Conservation (phyloP, 2,329 filamentous ascomycete genomes). For the Aureobasidium leucospermi region DNA sequence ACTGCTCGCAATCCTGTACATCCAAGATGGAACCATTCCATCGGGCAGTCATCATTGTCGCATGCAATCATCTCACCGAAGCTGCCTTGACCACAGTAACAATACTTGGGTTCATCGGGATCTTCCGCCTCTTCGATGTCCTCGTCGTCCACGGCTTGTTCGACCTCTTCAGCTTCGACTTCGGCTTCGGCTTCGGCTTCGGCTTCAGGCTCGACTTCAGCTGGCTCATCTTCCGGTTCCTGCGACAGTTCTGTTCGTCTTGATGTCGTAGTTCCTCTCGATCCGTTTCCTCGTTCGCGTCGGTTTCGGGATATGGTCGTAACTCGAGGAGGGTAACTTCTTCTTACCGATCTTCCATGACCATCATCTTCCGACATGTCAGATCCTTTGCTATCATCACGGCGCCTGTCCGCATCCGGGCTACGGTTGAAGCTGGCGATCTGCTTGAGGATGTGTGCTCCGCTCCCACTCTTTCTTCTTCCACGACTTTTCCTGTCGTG, state of each 20-base stretch:
- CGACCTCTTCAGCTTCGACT: constrained; percentile 26
- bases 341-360: constrained; percentile 21
- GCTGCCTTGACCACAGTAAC: constrained; percentile 57
- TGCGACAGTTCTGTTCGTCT: constrained; percentile 12
- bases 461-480: constrained; percentile 25
- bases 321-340: constrained; percentile 24
- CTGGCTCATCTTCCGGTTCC: constrained; percentile 25
- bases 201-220: constrained; percentile 30
- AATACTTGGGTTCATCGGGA: constrained; percentile 54
- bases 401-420: constrained; percentile 26
- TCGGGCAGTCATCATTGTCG: constrained; percentile 56
- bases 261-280: constrained; percentile 9
- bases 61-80: constrained; percentile 63
- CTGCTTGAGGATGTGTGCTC: constrained; percentile 32
- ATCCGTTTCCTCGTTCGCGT: constrained; percentile 5
- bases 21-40: constrained; percentile 62
- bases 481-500: constrained; percentile 18
- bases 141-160: constrained; percentile 41
- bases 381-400: constrained; percentile 8
- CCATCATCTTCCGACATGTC: constrained; percentile 5
- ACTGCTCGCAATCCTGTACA: constrained; percentile 56
- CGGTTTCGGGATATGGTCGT: constrained; percentile 22
- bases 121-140: constrained; percentile 46
- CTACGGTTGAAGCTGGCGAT: constrained; percentile 31
- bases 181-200: constrained; percentile 1